Conservation (phyloP, 2,329 filamentous ascomycete genomes). For the Triangularia verruculosa region DNA sequence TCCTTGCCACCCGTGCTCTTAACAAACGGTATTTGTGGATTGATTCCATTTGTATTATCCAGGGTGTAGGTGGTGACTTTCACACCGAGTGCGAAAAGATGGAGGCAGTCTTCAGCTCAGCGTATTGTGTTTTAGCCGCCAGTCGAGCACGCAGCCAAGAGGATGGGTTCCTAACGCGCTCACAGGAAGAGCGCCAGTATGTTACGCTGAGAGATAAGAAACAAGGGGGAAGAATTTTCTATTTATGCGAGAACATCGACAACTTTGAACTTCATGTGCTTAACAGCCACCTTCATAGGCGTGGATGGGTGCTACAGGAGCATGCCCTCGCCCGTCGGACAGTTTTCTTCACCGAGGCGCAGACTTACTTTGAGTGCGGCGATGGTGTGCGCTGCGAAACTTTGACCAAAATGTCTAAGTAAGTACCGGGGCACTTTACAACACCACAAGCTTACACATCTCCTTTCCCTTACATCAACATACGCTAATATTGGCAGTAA, state of each 20-base stretch:
- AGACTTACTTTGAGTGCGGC: not conserved
- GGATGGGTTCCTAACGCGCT: constrained; percentile 8
- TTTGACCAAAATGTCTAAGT: not conserved
- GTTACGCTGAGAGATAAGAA: not conserved
- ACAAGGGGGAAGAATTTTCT: not conserved
- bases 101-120: not conserved
- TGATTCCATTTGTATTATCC: not conserved
- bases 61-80: not conserved
- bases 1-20: not conserved
- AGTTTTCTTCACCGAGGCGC: not conserved
- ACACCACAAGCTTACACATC: too few species aligned
- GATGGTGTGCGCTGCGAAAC: not conserved
- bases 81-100: not conserved
- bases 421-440: too few species aligned
- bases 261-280: not conserved
- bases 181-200: not conserved
- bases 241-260: not conserved
- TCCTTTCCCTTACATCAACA: too few species aligned
- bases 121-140: not conserved
- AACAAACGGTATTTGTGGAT: not conserved
- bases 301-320: not conserved
- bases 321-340: not conserved
- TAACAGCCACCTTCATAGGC: not conserved
- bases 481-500: too few species aligned
- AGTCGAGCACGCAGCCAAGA: not conserved